These are phyloP conservation scores for Biscutella laevigata DNA, from an alignment of 441 rosid genomes.

Conservation along the genomic window DNA sequence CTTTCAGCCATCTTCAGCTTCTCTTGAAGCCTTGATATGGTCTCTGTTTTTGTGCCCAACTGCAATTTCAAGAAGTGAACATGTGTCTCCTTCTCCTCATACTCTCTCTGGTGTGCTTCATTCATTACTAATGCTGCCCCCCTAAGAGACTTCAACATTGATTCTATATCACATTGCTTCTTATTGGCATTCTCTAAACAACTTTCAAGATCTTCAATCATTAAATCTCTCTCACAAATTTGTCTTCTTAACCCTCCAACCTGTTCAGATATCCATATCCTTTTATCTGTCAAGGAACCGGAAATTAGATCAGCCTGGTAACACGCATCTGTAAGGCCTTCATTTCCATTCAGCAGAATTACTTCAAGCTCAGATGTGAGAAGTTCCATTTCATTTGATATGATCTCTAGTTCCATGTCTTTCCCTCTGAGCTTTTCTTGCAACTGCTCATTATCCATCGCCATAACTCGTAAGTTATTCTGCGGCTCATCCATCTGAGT, in stretches of 20 bases:
- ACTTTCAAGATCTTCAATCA: conserved; percentile 73
- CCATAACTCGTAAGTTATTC: conserved; percentile 36
- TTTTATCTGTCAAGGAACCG: conserved; percentile 59
- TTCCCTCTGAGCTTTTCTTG: conserved; percentile 48
- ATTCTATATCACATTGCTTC: conserved; percentile 63
- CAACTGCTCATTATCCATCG: conserved; percentile 55
- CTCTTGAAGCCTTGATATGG: conserved; percentile 45
- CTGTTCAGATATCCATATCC: conserved; percentile 90
- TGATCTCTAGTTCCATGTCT: conserved; percentile 46
- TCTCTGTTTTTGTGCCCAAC: conserved; percentile 41
- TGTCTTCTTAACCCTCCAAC: conserved; percentile 57
- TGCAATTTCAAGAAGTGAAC: conserved; percentile 47
- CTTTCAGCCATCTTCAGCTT: conserved; percentile 49
- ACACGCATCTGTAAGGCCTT: conserved; percentile 60
- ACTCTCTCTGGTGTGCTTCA: conserved; percentile 88
- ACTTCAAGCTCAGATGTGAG: conserved; percentile 69
- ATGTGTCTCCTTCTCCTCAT: conserved; percentile 63
- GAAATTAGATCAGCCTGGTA: conserved; percentile 68
- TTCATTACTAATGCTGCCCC: conserved; percentile 77
- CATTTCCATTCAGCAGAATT: conserved; percentile 64
- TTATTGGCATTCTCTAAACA: conserved; percentile 79
- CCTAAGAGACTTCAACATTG: conserved; percentile 79
- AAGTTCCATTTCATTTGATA: conserved; percentile 71
- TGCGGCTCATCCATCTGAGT: conserved; percentile 48
- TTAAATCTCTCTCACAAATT: conserved; percentile 62